Conservation (phyloP, 768 basidiomycete species). For the Rhodotorula babjevae region DNA sequence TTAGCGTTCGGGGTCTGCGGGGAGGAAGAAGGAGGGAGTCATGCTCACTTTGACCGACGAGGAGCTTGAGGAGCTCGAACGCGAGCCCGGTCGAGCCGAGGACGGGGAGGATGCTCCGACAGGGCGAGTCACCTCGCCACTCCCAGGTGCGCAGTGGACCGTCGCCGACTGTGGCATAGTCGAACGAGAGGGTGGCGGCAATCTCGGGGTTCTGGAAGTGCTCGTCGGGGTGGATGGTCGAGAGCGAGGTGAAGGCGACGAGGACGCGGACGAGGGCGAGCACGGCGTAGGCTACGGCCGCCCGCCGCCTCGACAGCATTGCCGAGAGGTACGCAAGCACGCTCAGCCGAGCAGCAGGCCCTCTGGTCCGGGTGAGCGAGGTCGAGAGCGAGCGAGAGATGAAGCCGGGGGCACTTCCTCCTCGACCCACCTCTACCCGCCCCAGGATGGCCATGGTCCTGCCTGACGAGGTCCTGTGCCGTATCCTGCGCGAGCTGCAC, state of each 20-base stretch:
- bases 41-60: background rate
- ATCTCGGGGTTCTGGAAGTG: slow-evolving; percentile 41
- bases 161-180: background rate
- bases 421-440: too few relatives aligned
- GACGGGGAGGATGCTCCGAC: slow-evolving; percentile 33
- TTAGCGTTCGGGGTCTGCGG: too few relatives aligned
- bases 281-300: background rate
- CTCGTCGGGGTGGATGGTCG: slow-evolving; percentile 41
- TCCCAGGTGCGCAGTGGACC: slow-evolving; percentile 27
- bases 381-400: background rate
- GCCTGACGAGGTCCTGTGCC: background rate
- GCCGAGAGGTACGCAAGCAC: too few relatives aligned
- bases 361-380: background rate
- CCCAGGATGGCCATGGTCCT: background rate
- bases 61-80: slow-evolving; percentile 6
- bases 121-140: slow-evolving; percentile 18
- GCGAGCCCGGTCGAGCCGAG: slow-evolving; percentile 9
- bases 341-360: too few relatives aligned
- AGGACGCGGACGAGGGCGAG: slow-evolving; percentile 28
- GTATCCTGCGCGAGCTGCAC: background rate
- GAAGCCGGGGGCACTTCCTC: background rate
- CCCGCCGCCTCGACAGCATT: background rate
- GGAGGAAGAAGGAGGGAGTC: background rate
- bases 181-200: slow-evolving; percentile 9
- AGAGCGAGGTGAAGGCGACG: slow-evolving; percentile 28